A percentile compares a stretch with the other conserved stretches of the same genome.
Evolutionary conservation across 805 yeast species (phyloP).

Genomic region (Myxozyma melibiosi): DNA sequence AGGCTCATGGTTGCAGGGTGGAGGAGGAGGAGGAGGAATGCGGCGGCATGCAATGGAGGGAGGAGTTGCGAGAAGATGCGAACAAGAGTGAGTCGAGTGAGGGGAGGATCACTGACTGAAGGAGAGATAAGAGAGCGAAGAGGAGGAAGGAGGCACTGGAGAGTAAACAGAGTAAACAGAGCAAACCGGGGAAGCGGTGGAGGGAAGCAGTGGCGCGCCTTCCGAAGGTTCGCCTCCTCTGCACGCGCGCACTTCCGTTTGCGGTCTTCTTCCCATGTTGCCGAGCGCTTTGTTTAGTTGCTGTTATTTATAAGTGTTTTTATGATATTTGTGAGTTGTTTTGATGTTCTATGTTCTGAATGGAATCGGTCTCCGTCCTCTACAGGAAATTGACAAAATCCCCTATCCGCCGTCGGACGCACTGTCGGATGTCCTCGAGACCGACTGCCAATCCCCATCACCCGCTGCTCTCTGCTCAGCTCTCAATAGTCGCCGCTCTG

Average conservation of each 20-base stretch:
- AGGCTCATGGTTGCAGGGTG: conserved; percentile 10
- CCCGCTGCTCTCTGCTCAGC: too few species aligned
- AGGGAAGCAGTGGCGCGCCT: not conserved
- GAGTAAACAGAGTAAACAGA: not conserved
- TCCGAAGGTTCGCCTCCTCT: not conserved
- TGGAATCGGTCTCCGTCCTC: not conserved
- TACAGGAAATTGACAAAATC: too few species aligned
- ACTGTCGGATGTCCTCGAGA: too few species aligned
- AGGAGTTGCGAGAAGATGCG: not conserved
- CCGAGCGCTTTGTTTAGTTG: too few species aligned
- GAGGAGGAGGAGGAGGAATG: not conserved
- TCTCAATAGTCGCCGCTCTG: too few species aligned
- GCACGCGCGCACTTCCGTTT: not conserved
- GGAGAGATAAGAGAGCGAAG: not conserved
- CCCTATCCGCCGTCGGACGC: too few species aligned
- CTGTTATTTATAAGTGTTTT: too few species aligned
- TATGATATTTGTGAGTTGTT: too few species aligned
- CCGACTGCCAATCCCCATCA: too few species aligned
- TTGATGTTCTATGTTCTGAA: not conserved
- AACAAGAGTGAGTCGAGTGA: not conserved
- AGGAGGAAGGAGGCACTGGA: not conserved
- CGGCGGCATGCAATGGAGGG: not conserved
- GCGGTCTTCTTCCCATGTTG: too few species aligned
- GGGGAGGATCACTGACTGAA: not conserved
- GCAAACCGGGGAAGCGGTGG: not conserved